phyloP scores from a whole-genome alignment of 2,329 filamentous ascomycete genomes.

The Penicillium sp. region DNA sequence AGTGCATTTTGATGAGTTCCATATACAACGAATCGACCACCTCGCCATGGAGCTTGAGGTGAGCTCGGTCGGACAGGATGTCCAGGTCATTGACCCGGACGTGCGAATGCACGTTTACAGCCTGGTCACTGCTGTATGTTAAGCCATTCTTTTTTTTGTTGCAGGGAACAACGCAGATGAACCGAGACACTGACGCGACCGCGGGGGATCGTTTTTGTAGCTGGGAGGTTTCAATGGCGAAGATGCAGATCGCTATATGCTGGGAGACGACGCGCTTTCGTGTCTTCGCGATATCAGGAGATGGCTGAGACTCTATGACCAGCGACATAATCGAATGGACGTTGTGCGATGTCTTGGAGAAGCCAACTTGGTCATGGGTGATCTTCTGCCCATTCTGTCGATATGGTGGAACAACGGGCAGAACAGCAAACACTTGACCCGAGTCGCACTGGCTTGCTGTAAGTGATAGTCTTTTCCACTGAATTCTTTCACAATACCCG shows the following conservation, averaged over 20 bases:
- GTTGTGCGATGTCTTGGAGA: slow-evolving; percentile 89
- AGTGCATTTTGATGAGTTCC: slow-evolving; percentile 1
- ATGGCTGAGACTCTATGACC: slow-evolving; percentile 93
- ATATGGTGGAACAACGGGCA: slow-evolving; percentile 68
- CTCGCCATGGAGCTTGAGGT: slow-evolving; percentile 39
- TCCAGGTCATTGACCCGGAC: slow-evolving; percentile 72
- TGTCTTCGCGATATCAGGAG: slow-evolving; percentile 88
- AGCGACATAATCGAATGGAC: slow-evolving; percentile 88
- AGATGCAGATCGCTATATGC: slow-evolving; percentile 73
- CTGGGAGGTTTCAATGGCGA: slow-evolving; percentile 76
- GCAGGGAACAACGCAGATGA: slow-evolving; percentile 5
- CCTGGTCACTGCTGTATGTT: slow-evolving; percentile 78
- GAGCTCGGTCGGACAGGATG: slow-evolving; percentile 39
- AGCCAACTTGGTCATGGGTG: slow-evolving; percentile 83
- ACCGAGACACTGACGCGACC: slow-evolving; percentile 4
- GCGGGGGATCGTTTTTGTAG: slow-evolving; percentile 40
- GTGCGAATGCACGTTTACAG: slow-evolving; percentile 90
- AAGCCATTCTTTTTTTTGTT: not conserved
- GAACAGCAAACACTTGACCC: slow-evolving; percentile 68
- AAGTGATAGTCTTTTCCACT: slow-evolving; percentile 37
- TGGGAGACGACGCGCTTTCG: slow-evolving; percentile 88
- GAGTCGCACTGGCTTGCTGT: slow-evolving; percentile 73
- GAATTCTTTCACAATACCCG: slow-evolving; percentile 22
- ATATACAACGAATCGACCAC: slow-evolving; percentile 1
- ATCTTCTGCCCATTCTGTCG: slow-evolving; percentile 82